Evolutionary conservation across 108 stramenopile species (phyloP).

Genomic region (Skeletonema marinoi): DNA sequence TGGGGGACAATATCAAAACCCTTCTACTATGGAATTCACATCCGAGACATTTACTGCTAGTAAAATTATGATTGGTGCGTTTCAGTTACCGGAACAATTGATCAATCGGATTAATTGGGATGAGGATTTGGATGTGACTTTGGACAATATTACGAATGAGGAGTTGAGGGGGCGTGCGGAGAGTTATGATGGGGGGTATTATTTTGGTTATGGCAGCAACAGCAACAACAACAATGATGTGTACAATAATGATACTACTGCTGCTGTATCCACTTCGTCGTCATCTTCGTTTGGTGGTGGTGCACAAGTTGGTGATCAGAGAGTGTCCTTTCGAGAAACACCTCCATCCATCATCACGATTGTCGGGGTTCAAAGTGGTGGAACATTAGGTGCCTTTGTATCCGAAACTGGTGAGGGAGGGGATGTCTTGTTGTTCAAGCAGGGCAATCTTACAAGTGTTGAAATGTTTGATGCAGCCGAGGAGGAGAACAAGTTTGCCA

Average conservation of each 20-base stretch:
- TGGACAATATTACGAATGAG: conserved; percentile 1
- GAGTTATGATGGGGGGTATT: neutral
- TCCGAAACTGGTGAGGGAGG: conserved; percentile 20
- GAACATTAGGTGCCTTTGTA: conserved; percentile 10
- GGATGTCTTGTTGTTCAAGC: conserved; percentile 20
- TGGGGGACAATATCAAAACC: conserved; percentile 1
- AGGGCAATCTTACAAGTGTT: conserved; percentile 5
- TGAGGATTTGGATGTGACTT: neutral
- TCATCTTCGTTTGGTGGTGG: neutral
- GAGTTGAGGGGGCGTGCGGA: neutral
- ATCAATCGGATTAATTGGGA: neutral
- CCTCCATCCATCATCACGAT: conserved; percentile 25
- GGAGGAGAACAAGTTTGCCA: conserved; percentile 3
- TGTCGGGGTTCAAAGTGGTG: conserved; percentile 35
- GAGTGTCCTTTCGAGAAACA: conserved; percentile 23
- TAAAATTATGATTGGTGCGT: conserved; percentile 5
- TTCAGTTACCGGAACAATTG: neutral
- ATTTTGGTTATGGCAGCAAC: neutral
- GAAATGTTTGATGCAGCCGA: conserved; percentile 44
- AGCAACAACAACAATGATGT: neutral
- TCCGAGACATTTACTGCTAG: neutral
- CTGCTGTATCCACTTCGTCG: neutral
- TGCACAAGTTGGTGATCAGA: conserved; percentile 21
- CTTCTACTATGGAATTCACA: neutral
- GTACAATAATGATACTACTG: neutral